These are phyloP conservation scores for Coemansia sp. DNA, from an alignment of 192 early-diverging fungal species.

Conservation along the genomic window DNA sequence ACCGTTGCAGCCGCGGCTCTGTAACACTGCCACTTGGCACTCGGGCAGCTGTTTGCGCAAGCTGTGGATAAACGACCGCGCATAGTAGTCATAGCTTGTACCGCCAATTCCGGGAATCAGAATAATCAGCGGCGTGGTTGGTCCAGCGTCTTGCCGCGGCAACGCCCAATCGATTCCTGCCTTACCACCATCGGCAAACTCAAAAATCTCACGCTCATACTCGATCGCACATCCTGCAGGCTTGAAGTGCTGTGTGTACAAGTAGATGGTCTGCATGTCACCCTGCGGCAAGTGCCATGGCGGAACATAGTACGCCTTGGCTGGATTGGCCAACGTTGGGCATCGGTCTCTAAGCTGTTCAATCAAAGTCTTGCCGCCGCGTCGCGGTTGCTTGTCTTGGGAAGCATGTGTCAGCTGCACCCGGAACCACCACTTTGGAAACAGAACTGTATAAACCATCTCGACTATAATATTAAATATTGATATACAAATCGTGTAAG, in stretches of 20 bases:
- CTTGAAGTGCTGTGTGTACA: constrained; percentile 53
- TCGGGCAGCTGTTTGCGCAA: constrained; percentile 54
- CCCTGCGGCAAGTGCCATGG: constrained; percentile 71
- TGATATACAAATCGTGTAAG: not conserved
- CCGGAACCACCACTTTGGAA: constrained; percentile 40
- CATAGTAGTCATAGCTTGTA: constrained; percentile 49
- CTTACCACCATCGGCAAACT: constrained; percentile 47
- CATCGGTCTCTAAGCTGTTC: constrained; percentile 47
- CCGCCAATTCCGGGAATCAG: constrained; percentile 47
- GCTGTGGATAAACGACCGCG: constrained; percentile 39
- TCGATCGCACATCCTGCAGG: constrained; percentile 41
- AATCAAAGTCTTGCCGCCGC: constrained; percentile 16
- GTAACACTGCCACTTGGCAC: constrained; percentile 78
- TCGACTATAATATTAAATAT: not conserved
- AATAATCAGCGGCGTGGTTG: constrained; percentile 32
- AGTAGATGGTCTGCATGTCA: constrained; percentile 72
- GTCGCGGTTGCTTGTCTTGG: constrained; percentile 40
- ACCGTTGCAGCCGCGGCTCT: constrained; percentile 84
- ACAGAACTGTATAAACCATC: constrained; percentile 20
- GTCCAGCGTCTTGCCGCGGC: constrained; percentile 11
- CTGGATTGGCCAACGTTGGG: constrained; percentile 57
- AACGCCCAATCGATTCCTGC: constrained; percentile 48
- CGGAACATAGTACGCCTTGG: constrained; percentile 61
- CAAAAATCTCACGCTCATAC: constrained; percentile 50
- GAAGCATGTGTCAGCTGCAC: constrained; percentile 44